A percentile compares a stretch with the other conserved stretches of the same genome.
Conservation (phyloP, 2,329 filamentous ascomycete species). For the Metarhizium rileyi region DNA sequence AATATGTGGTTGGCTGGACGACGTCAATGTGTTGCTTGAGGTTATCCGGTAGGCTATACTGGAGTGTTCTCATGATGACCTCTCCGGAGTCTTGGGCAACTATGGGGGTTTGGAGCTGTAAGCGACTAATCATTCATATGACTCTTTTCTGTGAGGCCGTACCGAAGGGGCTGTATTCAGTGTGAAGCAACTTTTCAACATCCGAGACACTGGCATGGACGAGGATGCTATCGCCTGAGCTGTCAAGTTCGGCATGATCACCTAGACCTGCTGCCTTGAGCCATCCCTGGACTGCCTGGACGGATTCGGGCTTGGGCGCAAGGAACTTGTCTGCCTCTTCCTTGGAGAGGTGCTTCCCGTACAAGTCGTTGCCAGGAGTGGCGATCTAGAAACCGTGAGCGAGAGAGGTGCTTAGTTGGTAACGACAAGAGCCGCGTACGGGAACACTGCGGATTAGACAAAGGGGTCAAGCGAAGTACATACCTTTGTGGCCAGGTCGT, state of each 20-base stretch:
- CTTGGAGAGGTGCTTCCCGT: slow-evolving; percentile 6
- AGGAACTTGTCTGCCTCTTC: slow-evolving; percentile 3
- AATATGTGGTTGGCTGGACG: slow-evolving; percentile 7
- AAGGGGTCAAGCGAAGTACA: not conserved
- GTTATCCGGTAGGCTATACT: slow-evolving; percentile 5
- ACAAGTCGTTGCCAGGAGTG: slow-evolving; percentile 4
- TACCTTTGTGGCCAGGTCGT: slow-evolving; percentile 4
- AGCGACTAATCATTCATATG: not conserved
- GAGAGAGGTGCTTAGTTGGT: too few species aligned
- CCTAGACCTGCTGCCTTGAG: slow-evolving; percentile 1
- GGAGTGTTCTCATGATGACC: slow-evolving; percentile 4
- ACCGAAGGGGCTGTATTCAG: slow-evolving; percentile 3
- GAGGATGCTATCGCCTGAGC: not conserved
- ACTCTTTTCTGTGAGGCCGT: not conserved
- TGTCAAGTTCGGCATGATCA: not conserved
- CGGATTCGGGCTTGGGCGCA: slow-evolving; percentile 2
- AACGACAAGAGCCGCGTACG: too few species aligned
- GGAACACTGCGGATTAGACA: too few species aligned
- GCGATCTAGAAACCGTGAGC: slow-evolving; percentile 1
- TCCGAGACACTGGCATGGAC: slow-evolving; percentile 2
- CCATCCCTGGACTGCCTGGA: slow-evolving; percentile 3
- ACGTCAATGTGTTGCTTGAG: slow-evolving; percentile 7
- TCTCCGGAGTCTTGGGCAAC: not conserved
- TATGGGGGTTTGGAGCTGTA: not conserved
- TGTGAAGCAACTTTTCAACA: slow-evolving; percentile 2